Evolutionary conservation across 1,284 basidiomycete genomes (phyloP), one percentile per base, ranked within the genome.

Genomic region (Laetiporus sulphureus): DNA sequence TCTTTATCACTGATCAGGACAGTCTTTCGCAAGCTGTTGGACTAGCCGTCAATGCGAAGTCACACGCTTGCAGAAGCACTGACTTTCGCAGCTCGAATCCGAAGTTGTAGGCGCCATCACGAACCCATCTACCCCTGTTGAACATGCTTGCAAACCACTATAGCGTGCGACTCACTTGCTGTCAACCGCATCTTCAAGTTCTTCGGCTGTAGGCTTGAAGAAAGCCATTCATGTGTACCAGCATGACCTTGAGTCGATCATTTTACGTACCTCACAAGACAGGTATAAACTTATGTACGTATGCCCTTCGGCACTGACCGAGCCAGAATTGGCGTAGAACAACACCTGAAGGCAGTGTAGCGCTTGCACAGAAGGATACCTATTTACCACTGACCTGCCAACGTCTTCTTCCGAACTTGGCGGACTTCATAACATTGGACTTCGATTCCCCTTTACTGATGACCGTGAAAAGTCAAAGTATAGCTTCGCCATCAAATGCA

Each of bases 101-200:
- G 60, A 93, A 93, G 56, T 82, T 86, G 65, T 79, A 92, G 16
- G 83, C 64, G 2, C 90, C 90, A 46, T 89, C 83, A n/a, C 90
- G 76, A 12, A 75, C 64, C 90, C 90, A 93, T 62, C 81, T 84
- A 36, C 10, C 11, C 13, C 13, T 7, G 4, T 2, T 12, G 33
- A 3, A 21, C 11, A 16, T 32, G 15, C 32, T 13, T 15, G 19
- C 12, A 22, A 16, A 21, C 23, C 13, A 16, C 2, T 22, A 43
- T 23, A 31, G 19, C 3, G 27, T 10, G 8, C 15, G 16, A 58
- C 72, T 43, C 51, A 76, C 77, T 74, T 81, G 48, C 74, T 72
- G 47, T 85, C 77, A 13, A 81, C 59, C 0, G 79, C 72, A 21
- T 64, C 71, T 41, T 87, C 83, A 48, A 74, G 81, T 60, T 91